Evolutionary conservation across 805 yeast genomes (phyloP).

Genomic region (Lachancea lanzarotensis): DNA sequence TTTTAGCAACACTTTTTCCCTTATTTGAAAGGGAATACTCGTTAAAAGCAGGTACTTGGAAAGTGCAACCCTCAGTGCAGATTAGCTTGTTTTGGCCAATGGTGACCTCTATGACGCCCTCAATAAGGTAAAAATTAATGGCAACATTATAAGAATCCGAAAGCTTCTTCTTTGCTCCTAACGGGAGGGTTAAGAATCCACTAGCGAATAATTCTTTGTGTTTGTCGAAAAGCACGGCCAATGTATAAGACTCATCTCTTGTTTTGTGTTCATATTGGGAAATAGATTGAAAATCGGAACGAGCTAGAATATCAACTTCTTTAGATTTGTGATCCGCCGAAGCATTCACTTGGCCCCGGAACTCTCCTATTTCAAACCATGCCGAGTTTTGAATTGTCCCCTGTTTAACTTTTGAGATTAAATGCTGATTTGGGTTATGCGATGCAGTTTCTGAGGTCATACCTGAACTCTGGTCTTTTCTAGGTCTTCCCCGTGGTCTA

Average conservation of each 20-base stretch:
- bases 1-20: slow-evolving; percentile 49
- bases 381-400: slow-evolving; percentile 21
- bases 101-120: slow-evolving; percentile 65
- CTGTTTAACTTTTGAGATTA: slow-evolving; percentile 19
- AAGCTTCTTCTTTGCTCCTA: slow-evolving; percentile 54
- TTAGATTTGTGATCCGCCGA: slow-evolving; percentile 18
- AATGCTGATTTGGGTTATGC: slow-evolving; percentile 17
- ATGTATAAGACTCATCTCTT: slow-evolving; percentile 47
- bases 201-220: slow-evolving; percentile 62
- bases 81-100: slow-evolving; percentile 52
- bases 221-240: slow-evolving; percentile 59
- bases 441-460: background rate
- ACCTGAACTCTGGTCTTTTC: slow-evolving; percentile 13
- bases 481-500: slow-evolving; percentile 28
- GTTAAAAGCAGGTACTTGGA: slow-evolving; percentile 75
- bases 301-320: slow-evolving; percentile 42
- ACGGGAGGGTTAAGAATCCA: slow-evolving; percentile 66
- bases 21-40: slow-evolving; percentile 61
- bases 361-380: slow-evolving; percentile 28
- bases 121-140: slow-evolving; percentile 67
- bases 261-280: slow-evolving; percentile 37
- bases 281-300: slow-evolving; percentile 52
- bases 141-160: slow-evolving; percentile 54
- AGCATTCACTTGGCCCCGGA: slow-evolving; percentile 27
- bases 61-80: slow-evolving; percentile 66